Evolutionary conservation across 1,284 basidiomycete genomes (phyloP), one percentile per base, ranked within the genome.

Genomic region (Ustilago hordei): DNA sequence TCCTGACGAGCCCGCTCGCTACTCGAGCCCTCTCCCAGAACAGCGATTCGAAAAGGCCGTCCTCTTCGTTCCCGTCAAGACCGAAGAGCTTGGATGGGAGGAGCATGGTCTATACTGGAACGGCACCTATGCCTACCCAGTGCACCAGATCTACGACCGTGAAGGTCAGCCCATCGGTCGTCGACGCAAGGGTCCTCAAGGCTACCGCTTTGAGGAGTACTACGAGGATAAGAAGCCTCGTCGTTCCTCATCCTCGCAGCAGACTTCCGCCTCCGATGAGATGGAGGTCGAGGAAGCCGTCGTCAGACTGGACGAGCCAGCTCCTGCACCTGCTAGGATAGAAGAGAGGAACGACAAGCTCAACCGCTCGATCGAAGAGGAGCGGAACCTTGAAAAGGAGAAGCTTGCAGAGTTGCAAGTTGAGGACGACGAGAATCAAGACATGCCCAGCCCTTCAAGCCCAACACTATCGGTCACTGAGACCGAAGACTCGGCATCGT

Each of bases 11-110:
- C 60, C 71, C 13, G 70, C 69, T 4, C 58, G 39, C 12, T 75
- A 69, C 55, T 79, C 79, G 3, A 50, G 13, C 17, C 28, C 54
- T 2, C 12, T 75, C 8, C 82, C 82, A 1, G 79, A 81, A 39
- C 82, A 83, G 62, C 55, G 62, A 19, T 77, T 71, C 45, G 71
- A 77, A 55, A 81, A 77, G 64, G 53, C 60, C 7, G 64, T 73
- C 3, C 79, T 83, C 11, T 83, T 82, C 34, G 82, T 83, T 12
- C 82, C 82, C 6, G 71, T 83, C 48, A 64, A 70, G 43, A 83
- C 82, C 41, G 82, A 80, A 36, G 81, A 82, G 55, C 69, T 83
- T 23, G 79, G 81, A 4, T 83, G 81, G 81, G 81, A 82, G 32
- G 77, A 81, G 48, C 69, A 71, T 54, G 81, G 81, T 6, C 62